Base-by-base conservation (phyloP, 306 rosid species). In the Gillenia trifoliata region DNA sequence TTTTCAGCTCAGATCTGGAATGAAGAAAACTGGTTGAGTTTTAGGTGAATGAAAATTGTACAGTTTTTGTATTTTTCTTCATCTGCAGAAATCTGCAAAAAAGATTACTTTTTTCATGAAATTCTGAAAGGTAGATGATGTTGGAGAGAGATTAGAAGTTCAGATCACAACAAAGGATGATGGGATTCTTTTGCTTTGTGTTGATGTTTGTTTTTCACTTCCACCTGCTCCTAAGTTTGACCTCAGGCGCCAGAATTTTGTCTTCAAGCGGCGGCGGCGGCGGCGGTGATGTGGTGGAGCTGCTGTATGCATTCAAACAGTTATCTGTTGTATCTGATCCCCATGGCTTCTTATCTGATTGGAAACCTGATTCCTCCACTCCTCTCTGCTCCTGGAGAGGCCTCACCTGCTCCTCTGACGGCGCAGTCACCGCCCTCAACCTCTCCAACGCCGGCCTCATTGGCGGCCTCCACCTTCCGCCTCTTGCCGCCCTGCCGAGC, bases 311-410 rank as follows among this genome's bases (percentile, higher is more conserved):
- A 9, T 90, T 90, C 86, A 90, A 88, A 82, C 38, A 66, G 11
- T 78, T 62, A 3, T 74, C 85, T 52, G 79, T 88, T n/a, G 56
- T 75, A 52, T 83, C 87, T 56, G 96, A 90, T 64, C 91, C 93
- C 2, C 28, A 64, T 12, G 88, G 76, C 45, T 70, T 83, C 11
- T 87, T 90, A 11, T 60, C 87, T 3, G 77, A 70, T 62, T 90
- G 96, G 90, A 70, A 75, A 52, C 11, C 34, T 40, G 43, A 68
- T 17, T 33, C 68, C 40, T 23, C 87, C 6, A 26, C 83, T 0
- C 61, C 83, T 0, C 77, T 80, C 1, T 88, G 96, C 70, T 45
- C 66, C 0, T 90, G 96, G 96, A 33, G 30, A 12, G 96, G 83
- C 11, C 72, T 90, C n/a, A 61, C 78, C 7, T 90, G 96, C 80